Conservation (phyloP, 768 basidiomycete species). For the Lactarius tabidus region DNA sequence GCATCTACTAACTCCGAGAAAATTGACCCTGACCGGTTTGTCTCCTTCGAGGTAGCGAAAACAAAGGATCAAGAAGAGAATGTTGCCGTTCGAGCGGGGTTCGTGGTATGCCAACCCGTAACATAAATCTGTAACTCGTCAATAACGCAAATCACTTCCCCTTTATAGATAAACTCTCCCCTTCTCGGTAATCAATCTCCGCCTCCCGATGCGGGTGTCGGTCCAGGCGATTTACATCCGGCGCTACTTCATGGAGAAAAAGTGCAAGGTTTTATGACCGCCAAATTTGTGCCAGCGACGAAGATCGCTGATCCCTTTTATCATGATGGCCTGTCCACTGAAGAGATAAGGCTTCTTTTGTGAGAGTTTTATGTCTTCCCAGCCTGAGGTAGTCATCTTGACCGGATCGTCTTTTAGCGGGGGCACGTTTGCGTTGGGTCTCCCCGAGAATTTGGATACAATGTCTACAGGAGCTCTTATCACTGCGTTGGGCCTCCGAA, state of each 20-base stretch:
- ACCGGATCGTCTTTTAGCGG: not conserved
- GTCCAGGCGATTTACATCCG: not conserved
- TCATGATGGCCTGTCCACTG: not conserved
- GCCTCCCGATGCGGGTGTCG: not conserved
- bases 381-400: not conserved
- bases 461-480: not conserved
- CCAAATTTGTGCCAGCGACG: conserved; percentile 1
- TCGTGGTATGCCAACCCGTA: conserved; percentile 35
- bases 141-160: not conserved
- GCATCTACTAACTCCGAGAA: conserved; percentile 37
- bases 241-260: conserved; percentile 23
- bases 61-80: conserved; percentile 54
- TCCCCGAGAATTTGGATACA: not conserved
- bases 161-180: not conserved
- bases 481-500: not conserved
- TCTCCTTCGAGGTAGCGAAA: conserved; percentile 51
- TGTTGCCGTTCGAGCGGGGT: conserved; percentile 42
- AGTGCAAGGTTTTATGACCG: conserved; percentile 24
- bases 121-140: not conserved
- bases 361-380: not conserved
- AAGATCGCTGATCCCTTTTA: not conserved
- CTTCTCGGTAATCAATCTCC: not conserved
- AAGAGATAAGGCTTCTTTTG: conserved; percentile 3
- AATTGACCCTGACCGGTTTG: conserved; percentile 45
- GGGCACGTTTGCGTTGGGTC: not conserved